These are phyloP conservation scores for Entelexis paramagnoliae DNA, from an alignment of 1,139 yeast genomes.

Conservation along the genomic window DNA sequence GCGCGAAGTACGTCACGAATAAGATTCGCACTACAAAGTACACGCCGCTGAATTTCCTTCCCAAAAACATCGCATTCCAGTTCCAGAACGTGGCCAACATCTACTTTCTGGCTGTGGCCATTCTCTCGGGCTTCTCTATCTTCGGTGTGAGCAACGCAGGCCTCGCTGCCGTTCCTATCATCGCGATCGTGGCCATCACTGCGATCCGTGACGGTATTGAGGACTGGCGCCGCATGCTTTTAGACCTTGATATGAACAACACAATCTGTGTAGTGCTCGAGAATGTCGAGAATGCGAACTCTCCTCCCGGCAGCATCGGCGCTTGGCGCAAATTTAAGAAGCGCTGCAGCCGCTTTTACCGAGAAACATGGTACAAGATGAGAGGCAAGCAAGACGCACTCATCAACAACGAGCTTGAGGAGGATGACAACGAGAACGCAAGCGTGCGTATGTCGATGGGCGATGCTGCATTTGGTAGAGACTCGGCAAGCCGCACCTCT, in stretches of 20 bases:
- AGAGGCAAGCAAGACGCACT: constrained; percentile 17
- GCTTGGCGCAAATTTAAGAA: constrained; percentile 61
- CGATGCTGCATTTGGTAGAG: background rate
- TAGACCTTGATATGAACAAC: constrained; percentile 80
- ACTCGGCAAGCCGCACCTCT: background rate
- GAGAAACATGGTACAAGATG: constrained; percentile 16
- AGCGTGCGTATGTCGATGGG: constrained; percentile 4
- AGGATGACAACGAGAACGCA: constrained; percentile 8
- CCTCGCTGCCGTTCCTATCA: constrained; percentile 83
- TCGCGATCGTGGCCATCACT: constrained; percentile 81
- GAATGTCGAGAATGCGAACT: constrained; percentile 66
- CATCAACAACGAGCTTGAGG: background rate
- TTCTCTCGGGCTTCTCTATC: constrained; percentile 70
- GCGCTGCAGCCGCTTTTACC: constrained; percentile 28
- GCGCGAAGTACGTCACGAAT: constrained; percentile 54
- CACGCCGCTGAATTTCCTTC: constrained; percentile 78
- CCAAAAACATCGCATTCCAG: constrained; percentile 66
- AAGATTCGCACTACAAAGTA: constrained; percentile 89
- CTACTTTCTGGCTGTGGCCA: constrained; percentile 66
- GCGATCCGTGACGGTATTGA: constrained; percentile 91
- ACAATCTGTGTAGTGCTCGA: constrained; percentile 65
- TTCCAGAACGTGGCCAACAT: constrained; percentile 78
- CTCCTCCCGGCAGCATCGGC: constrained; percentile 52
- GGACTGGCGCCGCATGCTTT: constrained; percentile 72
- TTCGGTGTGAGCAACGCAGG: constrained; percentile 92